Evolutionary conservation across 176 grass and related monocot species (phyloP), one percentile per base, ranked within the genome.

Genomic region (Luzula sylvatica): DNA sequence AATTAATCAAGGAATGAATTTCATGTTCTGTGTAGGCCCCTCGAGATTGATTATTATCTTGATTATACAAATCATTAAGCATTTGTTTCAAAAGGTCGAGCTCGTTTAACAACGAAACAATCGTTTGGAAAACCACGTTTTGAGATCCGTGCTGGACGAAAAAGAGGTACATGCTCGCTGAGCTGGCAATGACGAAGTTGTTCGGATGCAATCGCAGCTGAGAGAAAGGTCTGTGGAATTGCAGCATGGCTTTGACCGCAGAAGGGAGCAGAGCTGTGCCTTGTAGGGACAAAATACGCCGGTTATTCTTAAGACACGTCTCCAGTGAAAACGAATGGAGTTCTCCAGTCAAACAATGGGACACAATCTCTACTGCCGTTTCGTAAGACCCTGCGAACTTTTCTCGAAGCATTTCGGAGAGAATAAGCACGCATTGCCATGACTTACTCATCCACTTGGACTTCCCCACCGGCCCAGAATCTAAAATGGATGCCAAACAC

Each of bases 171-270:
- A 83, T 86, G 14, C 76, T 75, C 41, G 74, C 74, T 58, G 77
- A 40, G 42, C 59, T 83, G 61, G 64, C 54, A 29, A 82, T 77
- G 55, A 96, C 77, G 2, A 49, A 40, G 40, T 96, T 50, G 71
- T 89, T 96, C 46, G 77, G 90, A 82, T 96, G 84, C 70, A 96
- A 64, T 58, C 90, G 84, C 46, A 82, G 8, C 58, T 57, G 72
- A 61, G 90, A 96, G 21, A 96, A 32, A 65, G 76, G 52, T 38
- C 80, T 82, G 68, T 58, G 70, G 58, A 76, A 86, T 40, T 73
- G 47, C 50, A 96, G 65, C 74, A 88, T 20, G 14, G 68, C 51
- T 52, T 58, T 75, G n/a, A 88, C 74, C 20, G 90, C 77, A 67
- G 80, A 79, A 32, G 80, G 45, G 27, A 60, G 67, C 28, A 89